phyloP scores from a whole-genome alignment of 1,139 yeast species.

The Nadsonia commutata region DNA sequence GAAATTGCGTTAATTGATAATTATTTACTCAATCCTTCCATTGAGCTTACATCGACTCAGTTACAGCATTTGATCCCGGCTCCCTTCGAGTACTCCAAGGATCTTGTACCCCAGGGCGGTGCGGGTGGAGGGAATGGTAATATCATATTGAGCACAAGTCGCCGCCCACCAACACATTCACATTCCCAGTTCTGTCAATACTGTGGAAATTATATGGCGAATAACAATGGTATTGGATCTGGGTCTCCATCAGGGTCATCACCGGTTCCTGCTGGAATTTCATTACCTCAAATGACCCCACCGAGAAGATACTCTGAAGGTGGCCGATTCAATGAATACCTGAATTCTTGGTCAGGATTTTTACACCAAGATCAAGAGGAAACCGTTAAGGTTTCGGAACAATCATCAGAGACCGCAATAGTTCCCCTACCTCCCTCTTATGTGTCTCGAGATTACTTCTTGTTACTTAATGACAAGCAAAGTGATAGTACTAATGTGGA shows the following conservation, averaged over 20 bases:
- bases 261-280: neutral
- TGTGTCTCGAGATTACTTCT: neutral
- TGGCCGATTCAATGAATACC: neutral
- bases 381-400: neutral
- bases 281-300: neutral
- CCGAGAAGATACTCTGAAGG: neutral
- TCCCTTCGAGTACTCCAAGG: neutral
- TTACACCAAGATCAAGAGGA: too few relatives aligned
- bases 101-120: neutral
- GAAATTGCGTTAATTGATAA: neutral
- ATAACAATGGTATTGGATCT: neutral
- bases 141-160: neutral
- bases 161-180: neutral
- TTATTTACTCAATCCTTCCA: neutral
- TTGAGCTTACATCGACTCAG: neutral
- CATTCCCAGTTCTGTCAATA: neutral
- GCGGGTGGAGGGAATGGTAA: too few relatives aligned
- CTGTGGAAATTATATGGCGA: neutral
- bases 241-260: too few relatives aligned
- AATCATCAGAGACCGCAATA: neutral
- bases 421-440: neutral
- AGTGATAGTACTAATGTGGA: neutral
- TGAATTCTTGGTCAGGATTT: too few relatives aligned
- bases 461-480: neutral
- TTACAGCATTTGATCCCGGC: neutral